Evolutionary conservation across 257 asterid genomes (phyloP).

Genomic region (Ajuga chamaepitys): DNA sequence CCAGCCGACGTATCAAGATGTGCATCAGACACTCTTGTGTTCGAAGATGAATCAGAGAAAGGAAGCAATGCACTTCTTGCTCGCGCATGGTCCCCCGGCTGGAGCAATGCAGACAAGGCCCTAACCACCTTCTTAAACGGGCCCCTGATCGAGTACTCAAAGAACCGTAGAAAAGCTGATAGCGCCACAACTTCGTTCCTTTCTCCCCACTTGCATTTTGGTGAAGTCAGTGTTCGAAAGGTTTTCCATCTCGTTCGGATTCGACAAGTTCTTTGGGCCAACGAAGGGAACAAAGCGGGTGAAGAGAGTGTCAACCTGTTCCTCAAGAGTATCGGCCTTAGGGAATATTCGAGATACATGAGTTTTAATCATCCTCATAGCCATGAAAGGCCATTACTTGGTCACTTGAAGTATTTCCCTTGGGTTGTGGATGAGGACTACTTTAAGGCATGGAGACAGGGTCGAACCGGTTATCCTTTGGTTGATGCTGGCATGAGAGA

Average conservation of each 20-base stretch:
- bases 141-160: conserved; percentile 69
- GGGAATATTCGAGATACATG: conserved; percentile 90
- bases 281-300: conserved; percentile 79
- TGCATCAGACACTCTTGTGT: conserved; percentile 42
- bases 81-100: conserved; percentile 95
- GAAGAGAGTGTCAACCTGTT: conserved; percentile 88
- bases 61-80: conserved; percentile 95
- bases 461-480: conserved; percentile 88
- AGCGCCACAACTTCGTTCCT: conserved; percentile 93
- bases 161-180: conserved; percentile 85
- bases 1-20: conserved; percentile 67
- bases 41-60: conserved; percentile 85
- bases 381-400: conserved; percentile 85
- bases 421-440: conserved; percentile 83
- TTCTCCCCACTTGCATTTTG: conserved; percentile 87
- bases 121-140: conserved; percentile 71
- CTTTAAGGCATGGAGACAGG: conserved; percentile 94
- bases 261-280: conserved; percentile 83
- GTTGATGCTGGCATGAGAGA: conserved; percentile 99
- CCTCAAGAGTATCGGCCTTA: conserved; percentile 84
- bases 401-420: conserved; percentile 70
- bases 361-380: conserved; percentile 92
- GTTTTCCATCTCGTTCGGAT: conserved; percentile 83
- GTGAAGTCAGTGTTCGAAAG: conserved; percentile 85
- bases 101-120: conserved; percentile 91